Evolutionary conservation across 2,329 filamentous ascomycete species (phyloP).

Genomic region (Ceratocystis smalleyi): DNA sequence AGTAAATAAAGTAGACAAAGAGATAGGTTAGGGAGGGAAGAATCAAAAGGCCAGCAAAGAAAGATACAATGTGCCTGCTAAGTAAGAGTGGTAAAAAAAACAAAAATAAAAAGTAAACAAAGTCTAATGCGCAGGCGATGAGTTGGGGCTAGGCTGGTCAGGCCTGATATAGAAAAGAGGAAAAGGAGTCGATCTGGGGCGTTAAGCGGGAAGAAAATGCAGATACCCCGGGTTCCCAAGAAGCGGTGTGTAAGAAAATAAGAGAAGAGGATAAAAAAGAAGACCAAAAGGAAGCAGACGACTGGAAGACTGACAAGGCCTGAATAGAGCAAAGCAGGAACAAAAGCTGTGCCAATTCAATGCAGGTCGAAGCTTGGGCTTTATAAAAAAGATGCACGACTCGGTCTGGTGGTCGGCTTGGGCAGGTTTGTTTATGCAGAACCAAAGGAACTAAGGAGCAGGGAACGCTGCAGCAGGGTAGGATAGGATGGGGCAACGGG

Average conservation of each 20-base stretch:
- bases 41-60: neutral
- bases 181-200: conserved; percentile 8
- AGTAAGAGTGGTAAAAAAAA: neutral
- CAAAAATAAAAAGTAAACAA: neutral
- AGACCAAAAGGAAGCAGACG: neutral
- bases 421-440: conserved; percentile 1
- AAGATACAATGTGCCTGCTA: neutral
- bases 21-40: neutral
- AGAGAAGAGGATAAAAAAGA: neutral
- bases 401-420: neutral
- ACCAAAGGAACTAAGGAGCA: neutral
- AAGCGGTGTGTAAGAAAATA: conserved; percentile 7
- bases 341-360: neutral
- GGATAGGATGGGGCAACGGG: neutral
- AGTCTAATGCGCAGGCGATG: neutral
- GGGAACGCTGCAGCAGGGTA: neutral
- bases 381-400: conserved; percentile 1
- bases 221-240: conserved; percentile 32
- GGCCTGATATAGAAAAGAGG: conserved; percentile 2
- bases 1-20: neutral
- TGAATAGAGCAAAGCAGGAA: conserved; percentile 5
- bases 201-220: conserved; percentile 28
- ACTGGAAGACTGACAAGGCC: neutral
- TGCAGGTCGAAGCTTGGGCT: conserved; percentile 1
- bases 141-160: neutral